Evolutionary conservation across 2,329 filamentous ascomycete species (phyloP).

Genomic region (Xylaria sp.): DNA sequence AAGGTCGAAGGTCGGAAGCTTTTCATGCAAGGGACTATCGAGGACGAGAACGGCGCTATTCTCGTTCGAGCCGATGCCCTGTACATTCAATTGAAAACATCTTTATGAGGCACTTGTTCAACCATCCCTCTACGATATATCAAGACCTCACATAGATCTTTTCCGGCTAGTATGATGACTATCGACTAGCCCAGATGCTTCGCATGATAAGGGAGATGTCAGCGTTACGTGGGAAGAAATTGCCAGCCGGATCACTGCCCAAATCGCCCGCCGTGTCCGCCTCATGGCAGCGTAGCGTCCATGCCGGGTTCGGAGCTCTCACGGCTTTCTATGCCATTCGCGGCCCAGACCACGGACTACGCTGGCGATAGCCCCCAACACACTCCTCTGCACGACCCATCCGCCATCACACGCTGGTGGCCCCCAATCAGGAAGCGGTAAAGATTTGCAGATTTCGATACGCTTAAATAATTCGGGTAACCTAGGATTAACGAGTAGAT

Average conservation of each 20-base stretch:
- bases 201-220: neutral
- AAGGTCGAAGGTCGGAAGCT: constrained; percentile 66
- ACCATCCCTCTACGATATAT: neutral
- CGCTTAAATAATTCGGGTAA: neutral
- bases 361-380: neutral
- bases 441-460: neutral
- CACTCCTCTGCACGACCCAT: neutral
- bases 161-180: neutral
- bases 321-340: neutral
- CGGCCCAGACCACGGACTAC: too few relatives aligned
- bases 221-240: neutral
- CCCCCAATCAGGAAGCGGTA: neutral
- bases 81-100: constrained; percentile 49
- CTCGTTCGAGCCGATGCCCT: constrained; percentile 65
- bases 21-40: constrained; percentile 49
- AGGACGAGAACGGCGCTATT: constrained; percentile 59
- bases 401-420: neutral
- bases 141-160: neutral
- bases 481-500: neutral
- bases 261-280: neutral
- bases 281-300: neutral
- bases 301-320: neutral
- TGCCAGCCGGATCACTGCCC: neutral
- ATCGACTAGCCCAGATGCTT: neutral
- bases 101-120: constrained; percentile 17